These are phyloP conservation scores for Aureobasidium vineae DNA, from an alignment of 2,329 filamentous ascomycete genomes.

Conservation along the genomic window DNA sequence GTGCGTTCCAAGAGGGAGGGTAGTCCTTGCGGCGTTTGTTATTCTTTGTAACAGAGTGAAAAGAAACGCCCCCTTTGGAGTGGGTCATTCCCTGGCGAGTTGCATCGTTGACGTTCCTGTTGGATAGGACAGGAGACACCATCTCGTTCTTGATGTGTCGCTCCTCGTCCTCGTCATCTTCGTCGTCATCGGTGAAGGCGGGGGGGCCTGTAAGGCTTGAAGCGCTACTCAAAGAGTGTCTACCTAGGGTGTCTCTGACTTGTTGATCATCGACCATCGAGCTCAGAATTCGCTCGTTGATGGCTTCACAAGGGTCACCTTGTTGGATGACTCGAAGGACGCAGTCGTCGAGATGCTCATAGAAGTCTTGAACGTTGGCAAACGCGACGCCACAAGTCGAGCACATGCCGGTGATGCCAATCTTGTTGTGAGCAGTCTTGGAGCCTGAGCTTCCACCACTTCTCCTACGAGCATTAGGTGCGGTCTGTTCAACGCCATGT, in stretches of 20 bases:
- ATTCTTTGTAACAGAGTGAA: constrained; percentile 51
- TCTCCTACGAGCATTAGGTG: constrained; percentile 86
- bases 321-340: constrained; percentile 63
- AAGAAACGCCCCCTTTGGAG: constrained; percentile 69
- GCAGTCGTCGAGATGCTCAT: constrained; percentile 84
- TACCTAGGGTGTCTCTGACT: constrained; percentile 58
- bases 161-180: constrained; percentile 58
- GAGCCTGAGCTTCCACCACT: constrained; percentile 42
- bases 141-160: constrained; percentile 46
- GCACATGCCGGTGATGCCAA: constrained; percentile 76
- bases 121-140: neutral
- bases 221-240: constrained; percentile 54
- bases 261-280: constrained; percentile 61
- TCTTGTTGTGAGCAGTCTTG: constrained; percentile 66
- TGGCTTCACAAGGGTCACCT: constrained; percentile 57
- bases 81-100: constrained; percentile 69
- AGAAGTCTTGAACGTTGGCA: constrained; percentile 88
- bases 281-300: constrained; percentile 55
- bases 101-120: neutral
- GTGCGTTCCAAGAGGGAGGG: constrained; percentile 88
- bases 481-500: constrained; percentile 88
- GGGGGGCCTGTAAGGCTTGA: constrained; percentile 45
- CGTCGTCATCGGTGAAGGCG: constrained; percentile 56
- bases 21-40: constrained; percentile 94
- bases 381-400: constrained; percentile 88